Conservation (phyloP, 768 basidiomycete species). For the Ephemerocybe angulata region DNA sequence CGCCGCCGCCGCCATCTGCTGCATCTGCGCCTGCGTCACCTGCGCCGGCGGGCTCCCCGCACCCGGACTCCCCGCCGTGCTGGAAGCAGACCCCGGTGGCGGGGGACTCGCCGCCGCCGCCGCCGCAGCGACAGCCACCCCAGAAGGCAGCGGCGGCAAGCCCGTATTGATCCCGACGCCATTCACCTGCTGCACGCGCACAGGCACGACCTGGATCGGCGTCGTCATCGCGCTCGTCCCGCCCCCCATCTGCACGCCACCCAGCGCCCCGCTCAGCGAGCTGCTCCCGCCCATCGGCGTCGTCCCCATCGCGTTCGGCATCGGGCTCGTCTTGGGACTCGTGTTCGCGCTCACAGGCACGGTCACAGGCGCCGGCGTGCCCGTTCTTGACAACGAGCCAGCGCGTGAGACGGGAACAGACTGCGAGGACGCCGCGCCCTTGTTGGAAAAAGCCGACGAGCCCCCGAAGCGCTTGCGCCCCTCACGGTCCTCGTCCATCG, state of each 20-base stretch:
- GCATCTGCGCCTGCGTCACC: slow-evolving; percentile 23
- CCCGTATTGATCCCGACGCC: slow-evolving; percentile 12
- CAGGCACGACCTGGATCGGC: slow-evolving; percentile 10
- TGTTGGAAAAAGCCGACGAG: slow-evolving; percentile 11
- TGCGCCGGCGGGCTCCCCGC: slow-evolving; percentile 18
- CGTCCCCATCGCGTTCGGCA: background rate
- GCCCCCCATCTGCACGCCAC: background rate
- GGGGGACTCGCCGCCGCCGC: slow-evolving; percentile 32
- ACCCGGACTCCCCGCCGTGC: background rate
- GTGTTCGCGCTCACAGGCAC: slow-evolving; percentile 11
- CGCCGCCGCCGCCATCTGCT: slow-evolving; percentile 10
- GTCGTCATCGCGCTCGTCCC: slow-evolving; percentile 14
- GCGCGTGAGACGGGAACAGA: slow-evolving; percentile 36
- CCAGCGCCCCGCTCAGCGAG: slow-evolving; percentile 4
- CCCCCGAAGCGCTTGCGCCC: slow-evolving; percentile 13
- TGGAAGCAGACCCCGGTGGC: slow-evolving; percentile 23
- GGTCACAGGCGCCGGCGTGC: slow-evolving; percentile 30
- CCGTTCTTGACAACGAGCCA: slow-evolving; percentile 31
- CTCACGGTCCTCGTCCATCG: slow-evolving; percentile 13
- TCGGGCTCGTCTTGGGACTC: slow-evolving; percentile 3
- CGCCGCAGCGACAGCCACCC: background rate
- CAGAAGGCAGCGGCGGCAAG: slow-evolving; percentile 7
- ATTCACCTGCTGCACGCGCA: slow-evolving; percentile 10
- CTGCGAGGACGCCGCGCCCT: slow-evolving; percentile 30
- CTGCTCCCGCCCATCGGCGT: background rate